Evolutionary conservation across 2,329 filamentous ascomycete species (phyloP).

Genomic region (Curvularia verruculosa): DNA sequence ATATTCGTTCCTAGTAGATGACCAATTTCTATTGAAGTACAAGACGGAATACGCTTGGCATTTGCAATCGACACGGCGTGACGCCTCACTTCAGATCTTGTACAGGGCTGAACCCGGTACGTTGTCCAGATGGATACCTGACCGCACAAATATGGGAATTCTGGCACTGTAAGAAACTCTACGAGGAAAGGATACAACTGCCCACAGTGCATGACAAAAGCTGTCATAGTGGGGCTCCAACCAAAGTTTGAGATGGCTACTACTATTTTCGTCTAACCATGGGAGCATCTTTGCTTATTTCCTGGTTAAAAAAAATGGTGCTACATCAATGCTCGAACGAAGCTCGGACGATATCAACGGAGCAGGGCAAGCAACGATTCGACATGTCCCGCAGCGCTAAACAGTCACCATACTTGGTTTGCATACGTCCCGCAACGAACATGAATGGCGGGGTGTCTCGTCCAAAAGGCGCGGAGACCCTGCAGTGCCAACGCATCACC

Average conservation of each 20-base stretch:
- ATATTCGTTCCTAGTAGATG: conserved; percentile 12
- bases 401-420: conserved; percentile 26
- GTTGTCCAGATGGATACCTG: not conserved
- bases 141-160: not conserved
- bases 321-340: not conserved
- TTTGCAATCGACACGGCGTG: not conserved
- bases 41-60: conserved; percentile 3
- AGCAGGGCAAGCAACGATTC: conserved; percentile 21
- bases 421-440: conserved; percentile 15
- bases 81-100: not conserved
- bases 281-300: not conserved
- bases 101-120: not conserved
- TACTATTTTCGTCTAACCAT: not conserved
- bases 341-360: conserved; percentile 7
- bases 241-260: not conserved
- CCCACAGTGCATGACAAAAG: not conserved
- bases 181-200: not conserved
- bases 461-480: conserved; percentile 21
- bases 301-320: not conserved
- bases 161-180: not conserved
- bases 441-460: conserved; percentile 24
- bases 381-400: conserved; percentile 27
- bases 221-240: not conserved
- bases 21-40: not conserved
- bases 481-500: conserved; percentile 47